Base-by-base conservation (phyloP, 225 moss, liverwort and hornwort species). In the Asterella californica region DNA sequence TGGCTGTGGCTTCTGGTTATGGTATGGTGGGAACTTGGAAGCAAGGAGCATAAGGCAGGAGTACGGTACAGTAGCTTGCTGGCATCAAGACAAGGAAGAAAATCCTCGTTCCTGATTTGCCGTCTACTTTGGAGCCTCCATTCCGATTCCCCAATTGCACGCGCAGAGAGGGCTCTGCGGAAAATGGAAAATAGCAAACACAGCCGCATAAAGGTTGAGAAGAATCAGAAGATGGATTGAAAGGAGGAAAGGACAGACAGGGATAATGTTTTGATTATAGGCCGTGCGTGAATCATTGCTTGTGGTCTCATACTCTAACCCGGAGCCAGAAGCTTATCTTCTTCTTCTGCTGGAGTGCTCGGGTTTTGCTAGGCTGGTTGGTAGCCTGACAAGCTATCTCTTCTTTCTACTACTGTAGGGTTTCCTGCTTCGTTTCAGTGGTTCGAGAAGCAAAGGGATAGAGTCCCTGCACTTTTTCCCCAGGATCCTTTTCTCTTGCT, bases 281-380 rank as follows among this genome's bases (percentile, higher is more conserved):
- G 67, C 18, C 34, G 33, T 21, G 2, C 15, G 67, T 67, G 67
- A 19, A 67, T 76, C 59, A 76, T 76, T 76, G 76, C 76, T 45
- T 57, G 8, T 33, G 60, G 30, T 75, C 15, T 49, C 59, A 21
- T 57, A 24, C 10, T 47, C 59, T 9, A 60, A 57, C 60, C 76
- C 76, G 57, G 19, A 34, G 53, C 22, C 21, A 29, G 34, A 77
- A 77, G 78, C 78, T 78, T 78, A 78, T 78, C 78, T 78, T 65
- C 60, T 48, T 32, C 18, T 30, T 5, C 48, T 78, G 10, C 59
- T 2, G 34, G 76, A 25, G 57, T 36, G 36, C 59, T 76, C 36
- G 21, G 59, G 36, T 36, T 33, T 18, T 27, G 38, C 25, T 10
- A 59, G 59, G 74, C 52, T 32, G 33, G 33, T 12, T 4, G 36